These are phyloP conservation scores for Begonia masoniana DNA, from an alignment of 306 rosid genomes.

Conservation along the genomic window DNA sequence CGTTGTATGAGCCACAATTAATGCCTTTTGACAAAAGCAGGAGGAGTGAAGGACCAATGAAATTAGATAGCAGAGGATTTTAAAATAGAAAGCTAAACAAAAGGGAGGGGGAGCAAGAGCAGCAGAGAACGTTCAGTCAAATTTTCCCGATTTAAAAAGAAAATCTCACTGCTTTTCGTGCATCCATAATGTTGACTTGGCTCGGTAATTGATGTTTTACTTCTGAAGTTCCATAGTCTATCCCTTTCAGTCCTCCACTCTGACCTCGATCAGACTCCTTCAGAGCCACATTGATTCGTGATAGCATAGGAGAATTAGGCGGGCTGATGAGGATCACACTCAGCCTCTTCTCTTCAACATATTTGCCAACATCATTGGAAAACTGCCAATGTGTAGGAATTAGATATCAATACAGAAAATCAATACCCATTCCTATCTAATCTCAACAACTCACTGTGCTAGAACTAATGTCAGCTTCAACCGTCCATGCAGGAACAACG, in stretches of 20 bases:
- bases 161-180: conserved; percentile 34
- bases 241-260: conserved; percentile 6
- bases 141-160: neutral
- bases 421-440: conserved; percentile 2
- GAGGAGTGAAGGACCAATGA: too few species aligned
- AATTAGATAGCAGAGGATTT: too few species aligned
- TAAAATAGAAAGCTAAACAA: neutral
- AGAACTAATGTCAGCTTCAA: conserved; percentile 41
- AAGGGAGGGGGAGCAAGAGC: neutral
- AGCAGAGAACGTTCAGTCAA: neutral
- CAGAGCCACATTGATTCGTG: conserved; percentile 36
- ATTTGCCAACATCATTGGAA: conserved; percentile 32
- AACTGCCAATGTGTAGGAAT: conserved; percentile 36
- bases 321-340: conserved; percentile 44
- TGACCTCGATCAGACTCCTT: conserved; percentile 28
- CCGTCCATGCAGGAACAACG: conserved; percentile 39
- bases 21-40: too few species aligned
- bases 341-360: conserved; percentile 63
- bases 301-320: conserved; percentile 33
- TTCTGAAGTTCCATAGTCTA: neutral
- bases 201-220: neutral
- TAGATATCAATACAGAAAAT: conserved; percentile 8
- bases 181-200: conserved; percentile 12
- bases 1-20: neutral
- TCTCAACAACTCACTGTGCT: conserved; percentile 40